Base-by-base conservation (phyloP, 2,329 filamentous ascomycete species). In the Aureobasidium lini region DNA sequence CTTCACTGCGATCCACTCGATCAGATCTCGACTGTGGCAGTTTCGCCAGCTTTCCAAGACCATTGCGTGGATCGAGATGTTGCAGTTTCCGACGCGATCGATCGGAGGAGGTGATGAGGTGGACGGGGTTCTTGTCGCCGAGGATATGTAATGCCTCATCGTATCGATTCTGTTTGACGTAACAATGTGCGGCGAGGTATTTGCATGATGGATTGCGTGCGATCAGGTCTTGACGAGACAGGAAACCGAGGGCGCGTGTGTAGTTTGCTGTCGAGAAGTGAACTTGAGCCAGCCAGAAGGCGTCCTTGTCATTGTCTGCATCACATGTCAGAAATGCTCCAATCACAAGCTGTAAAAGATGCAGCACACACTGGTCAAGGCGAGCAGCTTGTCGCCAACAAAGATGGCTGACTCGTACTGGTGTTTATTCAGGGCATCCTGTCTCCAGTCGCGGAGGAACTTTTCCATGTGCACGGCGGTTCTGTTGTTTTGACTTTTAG, bases 391-490 rank as follows among this genome's bases (percentile, higher is more conserved):
- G 81, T 99, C 94, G 64, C 91, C 94, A 64, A 97, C 90, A 72
- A 95, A 97, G 67, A 97, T 93, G 70, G 94, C 94, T 36, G 93
- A 90, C 65, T 97, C 93, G 73, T 96, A 92, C 72, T 99, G 94
- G 64, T 94, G 90, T 74, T 95, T 94, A 76, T 95, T 93, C 69
- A 96, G 80, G 71, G 93, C 92, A 78, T 96, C 91, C 76, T 96
- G 90, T 71, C 92, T 84, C 94, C 94, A 99, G 70, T 89, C 88
- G 71, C 92, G 87, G 70, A 99, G 82, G 75, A 93, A 96, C 69
- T 85, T 86, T 79, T 97, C 91, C 94, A 99, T 97, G 31, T 23
- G 23, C 31, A n/a, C 31, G 16, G 23, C 15, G 23, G 23, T 23
- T 23, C 23, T 23, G 23, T 23, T 23, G 23, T 23, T 23, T 10